A percentile compares a stretch with the other conserved stretches of the same genome.
Evolutionary conservation across 306 rosid species (phyloP).

Genomic region (Cotoneaster glaucophyllus): DNA sequence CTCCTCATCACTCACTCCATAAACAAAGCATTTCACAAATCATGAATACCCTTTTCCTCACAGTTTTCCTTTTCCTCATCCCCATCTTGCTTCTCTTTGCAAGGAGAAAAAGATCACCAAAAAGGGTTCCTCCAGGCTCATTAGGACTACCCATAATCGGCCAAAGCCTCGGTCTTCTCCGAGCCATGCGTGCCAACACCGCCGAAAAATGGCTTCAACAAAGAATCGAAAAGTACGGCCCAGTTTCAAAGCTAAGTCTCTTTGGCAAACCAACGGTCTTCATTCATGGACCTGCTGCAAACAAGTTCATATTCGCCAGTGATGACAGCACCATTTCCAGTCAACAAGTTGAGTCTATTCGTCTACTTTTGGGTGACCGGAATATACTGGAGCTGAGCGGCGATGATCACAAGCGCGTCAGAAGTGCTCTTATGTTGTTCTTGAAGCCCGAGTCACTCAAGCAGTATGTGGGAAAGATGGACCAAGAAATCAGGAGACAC

Average conservation of each 20-base stretch:
- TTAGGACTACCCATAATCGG: constrained; percentile 67
- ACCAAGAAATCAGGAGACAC: constrained; percentile 49
- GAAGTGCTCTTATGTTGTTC: constrained; percentile 56
- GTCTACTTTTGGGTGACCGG: constrained; percentile 46
- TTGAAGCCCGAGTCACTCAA: constrained; percentile 75
- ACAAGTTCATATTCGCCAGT: constrained; percentile 45
- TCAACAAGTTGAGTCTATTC: constrained; percentile 45
- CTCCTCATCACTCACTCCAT: background rate
- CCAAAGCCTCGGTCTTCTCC: constrained; percentile 51
- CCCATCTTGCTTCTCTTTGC: constrained; percentile 36
- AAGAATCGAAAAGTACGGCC: constrained; percentile 59
- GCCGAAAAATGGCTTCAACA: constrained; percentile 56
- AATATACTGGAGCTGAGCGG: constrained; percentile 42
- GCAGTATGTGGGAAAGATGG: constrained; percentile 52
- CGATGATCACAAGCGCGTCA: constrained; percentile 59
- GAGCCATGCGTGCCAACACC: constrained; percentile 53
- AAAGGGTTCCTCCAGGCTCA: constrained; percentile 68
- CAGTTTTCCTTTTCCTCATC: constrained; percentile 30
- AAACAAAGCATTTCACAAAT: background rate
- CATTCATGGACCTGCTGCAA: constrained; percentile 60
- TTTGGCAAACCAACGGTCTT: constrained; percentile 72
- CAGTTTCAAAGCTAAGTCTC: constrained; percentile 62
- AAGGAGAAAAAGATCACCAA: constrained; percentile 32
- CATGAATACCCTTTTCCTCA: constrained; percentile 30
- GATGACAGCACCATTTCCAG: constrained; percentile 13